Evolutionary conservation across 2,329 filamentous ascomycete genomes (phyloP).

Genomic region (Cladophialophora carrionii): DNA sequence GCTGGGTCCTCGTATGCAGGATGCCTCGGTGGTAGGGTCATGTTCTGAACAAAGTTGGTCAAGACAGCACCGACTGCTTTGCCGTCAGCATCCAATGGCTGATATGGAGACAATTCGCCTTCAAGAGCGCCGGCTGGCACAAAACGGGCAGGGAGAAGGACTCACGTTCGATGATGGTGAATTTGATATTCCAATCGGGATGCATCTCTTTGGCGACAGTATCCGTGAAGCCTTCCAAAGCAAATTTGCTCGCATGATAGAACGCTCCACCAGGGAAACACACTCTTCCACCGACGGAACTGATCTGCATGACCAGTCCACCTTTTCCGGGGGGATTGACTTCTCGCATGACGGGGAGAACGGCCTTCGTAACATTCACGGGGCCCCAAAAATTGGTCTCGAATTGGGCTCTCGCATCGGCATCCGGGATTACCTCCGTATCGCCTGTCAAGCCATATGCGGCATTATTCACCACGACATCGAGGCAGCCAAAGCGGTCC

Average conservation of each 20-base stretch:
- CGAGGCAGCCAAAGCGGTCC: conserved; percentile 39
- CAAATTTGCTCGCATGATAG: conserved; percentile 62
- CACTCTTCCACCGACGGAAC: conserved; percentile 15
- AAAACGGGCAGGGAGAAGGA: background rate
- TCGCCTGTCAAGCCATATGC: conserved; percentile 25
- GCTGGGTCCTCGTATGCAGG: conserved; percentile 15
- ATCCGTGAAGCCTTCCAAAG: conserved; percentile 74
- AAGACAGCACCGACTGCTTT: conserved; percentile 2
- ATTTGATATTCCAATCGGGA: conserved; percentile 52
- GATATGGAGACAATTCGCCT: background rate
- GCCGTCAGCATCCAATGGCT: background rate
- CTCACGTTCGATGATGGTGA: conserved; percentile 12
- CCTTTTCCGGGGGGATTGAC: conserved; percentile 30
- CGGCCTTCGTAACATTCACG: conserved; percentile 52
- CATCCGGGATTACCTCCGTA: conserved; percentile 14
- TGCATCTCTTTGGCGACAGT: conserved; percentile 71
- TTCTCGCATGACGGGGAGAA: conserved; percentile 36
- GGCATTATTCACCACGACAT: conserved; percentile 38
- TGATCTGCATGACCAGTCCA: conserved; percentile 21
- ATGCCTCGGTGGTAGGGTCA: conserved; percentile 11
- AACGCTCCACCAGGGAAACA: conserved; percentile 9
- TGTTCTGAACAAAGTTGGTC: conserved; percentile 14
- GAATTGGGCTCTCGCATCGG: conserved; percentile 15
- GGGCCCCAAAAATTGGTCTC: conserved; percentile 64
- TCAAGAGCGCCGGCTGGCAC: background rate